phyloP scores from a whole-genome alignment of 2,329 filamentous ascomycete genomes.

The Coniella vitis region DNA sequence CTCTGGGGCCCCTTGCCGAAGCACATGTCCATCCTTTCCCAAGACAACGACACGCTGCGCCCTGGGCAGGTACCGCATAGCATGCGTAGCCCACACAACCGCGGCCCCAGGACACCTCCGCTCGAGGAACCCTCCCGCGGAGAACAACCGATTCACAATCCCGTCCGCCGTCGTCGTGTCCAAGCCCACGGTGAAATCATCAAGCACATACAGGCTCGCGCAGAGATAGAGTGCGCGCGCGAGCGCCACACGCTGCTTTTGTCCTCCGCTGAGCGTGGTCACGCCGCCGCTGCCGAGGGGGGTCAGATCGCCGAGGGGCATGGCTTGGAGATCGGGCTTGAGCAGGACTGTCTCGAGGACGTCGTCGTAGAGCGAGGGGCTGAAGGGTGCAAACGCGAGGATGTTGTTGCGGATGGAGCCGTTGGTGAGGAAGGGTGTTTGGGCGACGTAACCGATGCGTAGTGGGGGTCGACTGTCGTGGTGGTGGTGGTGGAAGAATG shows the following conservation, averaged over 20 bases:
- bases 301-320: conserved; percentile 31
- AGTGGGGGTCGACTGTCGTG: not conserved
- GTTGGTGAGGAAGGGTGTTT: conserved; percentile 24
- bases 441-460: conserved; percentile 24
- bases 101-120: conserved; percentile 21
- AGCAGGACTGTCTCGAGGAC: conserved; percentile 30
- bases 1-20: not conserved
- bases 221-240: conserved; percentile 12
- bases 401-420: conserved; percentile 32
- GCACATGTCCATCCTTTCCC: not conserved
- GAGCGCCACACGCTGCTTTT: conserved; percentile 26
- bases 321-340: conserved; percentile 22
- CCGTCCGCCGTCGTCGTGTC: conserved; percentile 7
- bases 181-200: conserved; percentile 11
- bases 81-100: conserved; percentile 29
- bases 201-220: conserved; percentile 3
- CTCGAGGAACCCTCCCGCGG: conserved; percentile 18
- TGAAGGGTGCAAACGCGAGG: conserved; percentile 26
- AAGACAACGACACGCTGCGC: not conserved
- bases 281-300: conserved; percentile 35
- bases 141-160: not conserved
- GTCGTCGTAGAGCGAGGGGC: conserved; percentile 27
- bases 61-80: conserved; percentile 19
- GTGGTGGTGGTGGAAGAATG: not conserved
- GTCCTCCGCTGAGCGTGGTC: conserved; percentile 36